A percentile compares a stretch with the other conserved stretches of the same genome.
These are phyloP conservation scores for Cutaneotrichosporon sp. DNA, from an alignment of 1,284 basidiomycete species.

Conservation along the genomic window DNA sequence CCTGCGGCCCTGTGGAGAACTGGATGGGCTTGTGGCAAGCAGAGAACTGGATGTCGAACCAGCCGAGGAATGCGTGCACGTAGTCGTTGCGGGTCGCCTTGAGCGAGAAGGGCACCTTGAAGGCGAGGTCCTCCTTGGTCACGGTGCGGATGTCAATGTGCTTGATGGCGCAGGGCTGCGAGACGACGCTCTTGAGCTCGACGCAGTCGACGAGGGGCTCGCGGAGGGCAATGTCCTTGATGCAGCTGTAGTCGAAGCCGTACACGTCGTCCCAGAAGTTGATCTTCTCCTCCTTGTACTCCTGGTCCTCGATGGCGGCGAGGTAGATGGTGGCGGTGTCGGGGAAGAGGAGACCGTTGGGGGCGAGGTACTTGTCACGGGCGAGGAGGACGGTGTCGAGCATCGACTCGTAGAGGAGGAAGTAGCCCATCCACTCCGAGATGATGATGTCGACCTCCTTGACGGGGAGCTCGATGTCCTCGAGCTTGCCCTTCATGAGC, in stretches of 20 bases:
- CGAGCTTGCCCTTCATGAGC: conserved; percentile 97
- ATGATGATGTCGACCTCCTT: conserved; percentile 97
- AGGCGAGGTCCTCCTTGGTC: conserved; percentile 92
- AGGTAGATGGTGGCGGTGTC: conserved; percentile 92
- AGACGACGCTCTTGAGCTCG: conserved; percentile 87
- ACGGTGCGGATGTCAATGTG: conserved; percentile 89
- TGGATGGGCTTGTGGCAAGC: conserved; percentile 95
- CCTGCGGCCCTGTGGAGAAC: conserved; percentile 94
- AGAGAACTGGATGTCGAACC: conserved; percentile 97
- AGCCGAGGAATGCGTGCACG: conserved; percentile 98
- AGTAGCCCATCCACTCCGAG: conserved; percentile 69
- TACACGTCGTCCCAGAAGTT: conserved; percentile 99
- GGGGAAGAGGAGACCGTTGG: conserved; percentile 91
- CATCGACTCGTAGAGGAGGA: conserved; percentile 94
- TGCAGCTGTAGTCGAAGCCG: conserved; percentile 99
- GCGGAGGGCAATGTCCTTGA: conserved; percentile 96
- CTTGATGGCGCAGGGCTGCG: conserved; percentile 85
- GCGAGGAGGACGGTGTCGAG: conserved; percentile 96
- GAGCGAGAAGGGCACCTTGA: conserved; percentile 77
- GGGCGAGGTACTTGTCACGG: conserved; percentile 93
- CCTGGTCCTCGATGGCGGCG: conserved; percentile 97
- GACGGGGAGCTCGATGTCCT: conserved; percentile 83
- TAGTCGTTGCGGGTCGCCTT: conserved; percentile 89
- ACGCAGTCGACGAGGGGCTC: conserved; percentile 99
- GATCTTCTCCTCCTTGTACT: conserved; percentile 99